These are phyloP conservation scores for Phytophthora constricta DNA, from an alignment of 352 stramenopile genomes.

Conservation along the genomic window DNA sequence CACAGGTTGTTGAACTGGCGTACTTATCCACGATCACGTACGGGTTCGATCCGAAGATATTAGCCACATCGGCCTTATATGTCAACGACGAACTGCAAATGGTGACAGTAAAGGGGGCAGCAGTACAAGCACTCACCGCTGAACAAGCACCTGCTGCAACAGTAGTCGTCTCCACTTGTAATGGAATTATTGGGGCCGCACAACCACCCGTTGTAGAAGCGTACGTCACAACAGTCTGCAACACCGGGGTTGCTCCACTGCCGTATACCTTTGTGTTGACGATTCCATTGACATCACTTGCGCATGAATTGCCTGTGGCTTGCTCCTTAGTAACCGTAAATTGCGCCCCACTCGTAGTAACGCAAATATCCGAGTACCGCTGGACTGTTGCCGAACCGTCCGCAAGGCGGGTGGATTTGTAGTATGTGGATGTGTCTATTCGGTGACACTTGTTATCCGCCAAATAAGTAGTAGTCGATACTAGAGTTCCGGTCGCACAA, in stretches of 20 bases:
- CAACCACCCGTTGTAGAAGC: too few species aligned
- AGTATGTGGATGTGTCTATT: constrained; percentile 1
- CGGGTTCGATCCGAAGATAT: background rate
- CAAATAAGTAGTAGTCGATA: constrained; percentile 5
- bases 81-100: background rate
- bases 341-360: background rate
- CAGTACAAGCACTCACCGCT: background rate
- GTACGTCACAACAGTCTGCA: background rate
- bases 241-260: background rate
- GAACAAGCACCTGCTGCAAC: background rate
- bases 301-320: background rate
- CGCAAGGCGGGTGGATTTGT: constrained; percentile 4
- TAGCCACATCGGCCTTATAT: background rate
- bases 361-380: constrained; percentile 1
- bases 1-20: background rate
- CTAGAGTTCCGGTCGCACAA: constrained; percentile 1
- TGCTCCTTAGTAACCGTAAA: background rate
- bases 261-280: background rate
- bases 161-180: background rate
- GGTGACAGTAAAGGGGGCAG: background rate
- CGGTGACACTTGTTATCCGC: constrained; percentile 21
- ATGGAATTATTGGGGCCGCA: too few species aligned
- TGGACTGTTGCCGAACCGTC: constrained; percentile 17
- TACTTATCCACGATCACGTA: background rate
- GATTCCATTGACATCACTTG: background rate